Evolutionary conservation across 768 basidiomycete species (phyloP).

Genomic region (Leucosporidium creatinivorum): DNA sequence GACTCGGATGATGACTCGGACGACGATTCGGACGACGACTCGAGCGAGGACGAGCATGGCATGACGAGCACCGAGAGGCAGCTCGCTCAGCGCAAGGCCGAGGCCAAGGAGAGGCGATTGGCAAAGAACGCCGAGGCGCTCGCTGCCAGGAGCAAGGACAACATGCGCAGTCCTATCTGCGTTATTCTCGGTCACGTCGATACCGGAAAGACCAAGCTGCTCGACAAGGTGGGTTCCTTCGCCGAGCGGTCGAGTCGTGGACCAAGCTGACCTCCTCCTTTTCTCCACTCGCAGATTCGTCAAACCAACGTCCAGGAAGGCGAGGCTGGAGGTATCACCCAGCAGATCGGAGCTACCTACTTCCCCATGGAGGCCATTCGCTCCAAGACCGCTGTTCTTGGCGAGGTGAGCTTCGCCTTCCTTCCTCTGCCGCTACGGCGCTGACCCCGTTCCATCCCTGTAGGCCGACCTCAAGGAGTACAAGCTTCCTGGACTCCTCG

Average conservation of each 20-base stretch:
- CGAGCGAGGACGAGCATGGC: constrained; percentile 44
- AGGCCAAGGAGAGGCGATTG: constrained; percentile 68
- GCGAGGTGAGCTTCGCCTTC: constrained; percentile 51
- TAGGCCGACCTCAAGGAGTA: constrained; percentile 79
- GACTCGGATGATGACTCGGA: constrained; percentile 50
- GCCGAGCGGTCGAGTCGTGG: too few species aligned
- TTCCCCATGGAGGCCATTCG: constrained; percentile 94
- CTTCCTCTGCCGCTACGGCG: neutral
- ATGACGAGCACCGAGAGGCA: constrained; percentile 61
- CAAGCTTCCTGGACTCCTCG: constrained; percentile 88
- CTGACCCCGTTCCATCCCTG: neutral
- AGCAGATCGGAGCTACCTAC: constrained; percentile 99
- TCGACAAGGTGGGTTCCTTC: constrained; percentile 88
- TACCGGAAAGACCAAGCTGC: constrained; percentile 94
- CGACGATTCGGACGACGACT: constrained; percentile 41
- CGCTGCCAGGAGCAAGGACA: constrained; percentile 75
- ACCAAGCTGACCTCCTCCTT: neutral
- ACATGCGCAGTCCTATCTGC: constrained; percentile 92
- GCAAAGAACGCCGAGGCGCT: constrained; percentile 78
- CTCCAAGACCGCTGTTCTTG: constrained; percentile 86
- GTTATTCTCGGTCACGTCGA: constrained; percentile 99
- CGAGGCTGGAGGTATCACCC: constrained; percentile 98
- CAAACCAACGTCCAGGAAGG: constrained; percentile 99
- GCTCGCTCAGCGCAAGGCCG: constrained; percentile 65
- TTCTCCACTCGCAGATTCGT: constrained; percentile 60